Evolutionary conservation across 352 stramenopile genomes (phyloP).

Genomic region (Phytophthora idaei): DNA sequence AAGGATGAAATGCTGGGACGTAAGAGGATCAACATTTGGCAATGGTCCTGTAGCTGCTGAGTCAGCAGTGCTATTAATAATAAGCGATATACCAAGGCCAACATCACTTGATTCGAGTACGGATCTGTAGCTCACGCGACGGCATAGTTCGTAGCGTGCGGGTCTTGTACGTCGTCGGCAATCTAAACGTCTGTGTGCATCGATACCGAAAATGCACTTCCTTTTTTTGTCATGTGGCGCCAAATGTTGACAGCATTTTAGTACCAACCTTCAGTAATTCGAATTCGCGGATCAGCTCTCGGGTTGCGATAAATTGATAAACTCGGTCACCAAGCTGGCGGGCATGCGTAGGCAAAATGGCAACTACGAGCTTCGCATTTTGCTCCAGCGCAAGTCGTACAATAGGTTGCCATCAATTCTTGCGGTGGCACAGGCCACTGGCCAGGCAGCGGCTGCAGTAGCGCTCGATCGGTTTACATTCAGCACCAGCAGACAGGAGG

Average conservation of each 20-base stretch:
- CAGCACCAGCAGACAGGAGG: background rate
- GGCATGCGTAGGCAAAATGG: background rate
- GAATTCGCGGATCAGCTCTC: background rate
- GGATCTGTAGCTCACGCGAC: too few relatives aligned
- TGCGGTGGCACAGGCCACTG: background rate
- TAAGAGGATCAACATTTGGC: conserved; percentile 3
- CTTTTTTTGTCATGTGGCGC: too few relatives aligned
- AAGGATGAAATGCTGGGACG: background rate
- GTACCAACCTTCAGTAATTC: background rate
- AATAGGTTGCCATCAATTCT: too few relatives aligned
- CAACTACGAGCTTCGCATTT: background rate
- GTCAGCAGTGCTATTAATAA: background rate
- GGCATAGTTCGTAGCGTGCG: too few relatives aligned
- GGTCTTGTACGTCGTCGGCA: too few relatives aligned
- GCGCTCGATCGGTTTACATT: background rate
- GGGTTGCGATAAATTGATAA: background rate
- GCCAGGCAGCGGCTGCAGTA: background rate
- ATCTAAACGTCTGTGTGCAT: too few relatives aligned
- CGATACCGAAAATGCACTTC: too few relatives aligned
- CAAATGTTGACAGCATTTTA: background rate
- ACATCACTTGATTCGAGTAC: too few relatives aligned
- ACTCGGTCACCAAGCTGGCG: background rate
- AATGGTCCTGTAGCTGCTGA: background rate
- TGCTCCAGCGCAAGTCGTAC: background rate
- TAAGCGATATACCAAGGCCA: background rate